These are phyloP conservation scores for Tylopilus rubrobrunneus DNA, from an alignment of 768 basidiomycete genomes.

Conservation along the genomic window DNA sequence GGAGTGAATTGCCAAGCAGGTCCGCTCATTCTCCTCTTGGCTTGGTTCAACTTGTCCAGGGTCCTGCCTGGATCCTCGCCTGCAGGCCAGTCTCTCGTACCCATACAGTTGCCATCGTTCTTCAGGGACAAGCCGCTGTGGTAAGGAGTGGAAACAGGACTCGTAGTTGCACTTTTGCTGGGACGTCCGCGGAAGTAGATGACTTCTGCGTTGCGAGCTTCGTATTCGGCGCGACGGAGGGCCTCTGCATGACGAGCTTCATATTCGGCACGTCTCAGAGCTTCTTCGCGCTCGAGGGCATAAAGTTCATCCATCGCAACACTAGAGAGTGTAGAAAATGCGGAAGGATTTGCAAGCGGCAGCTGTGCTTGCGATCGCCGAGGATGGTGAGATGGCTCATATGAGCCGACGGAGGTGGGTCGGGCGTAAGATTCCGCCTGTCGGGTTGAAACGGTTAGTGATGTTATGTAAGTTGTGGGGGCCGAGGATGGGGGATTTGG, in stretches of 20 bases:
- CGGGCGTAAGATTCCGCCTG: constrained; percentile 58
- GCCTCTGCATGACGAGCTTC: constrained; percentile 73
- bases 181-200: constrained; percentile 36
- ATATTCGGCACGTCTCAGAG: constrained; percentile 80
- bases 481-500: constrained; percentile 11
- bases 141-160: constrained; percentile 50
- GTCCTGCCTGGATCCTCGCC: constrained; percentile 27
- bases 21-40: constrained; percentile 49
- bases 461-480: constrained; percentile 28
- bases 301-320: constrained; percentile 88
- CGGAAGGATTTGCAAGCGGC: constrained; percentile 35
- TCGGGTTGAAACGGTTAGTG: constrained; percentile 15
- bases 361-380: constrained; percentile 28
- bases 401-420: constrained; percentile 47
- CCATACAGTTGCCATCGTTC: constrained; percentile 39
- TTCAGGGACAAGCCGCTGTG: constrained; percentile 24
- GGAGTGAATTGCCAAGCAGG: constrained; percentile 54
- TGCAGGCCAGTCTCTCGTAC: constrained; percentile 34
- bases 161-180: constrained; percentile 67
- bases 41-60: constrained; percentile 24
- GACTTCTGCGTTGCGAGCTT: constrained; percentile 47
- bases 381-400: constrained; percentile 34
- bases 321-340: constrained; percentile 67
- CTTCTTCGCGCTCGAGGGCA: constrained; percentile 83
- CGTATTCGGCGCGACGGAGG: constrained; percentile 60